Evolutionary conservation across 2,329 filamentous ascomycete species (phyloP).

Genomic region (Corinectria fuckeliana): DNA sequence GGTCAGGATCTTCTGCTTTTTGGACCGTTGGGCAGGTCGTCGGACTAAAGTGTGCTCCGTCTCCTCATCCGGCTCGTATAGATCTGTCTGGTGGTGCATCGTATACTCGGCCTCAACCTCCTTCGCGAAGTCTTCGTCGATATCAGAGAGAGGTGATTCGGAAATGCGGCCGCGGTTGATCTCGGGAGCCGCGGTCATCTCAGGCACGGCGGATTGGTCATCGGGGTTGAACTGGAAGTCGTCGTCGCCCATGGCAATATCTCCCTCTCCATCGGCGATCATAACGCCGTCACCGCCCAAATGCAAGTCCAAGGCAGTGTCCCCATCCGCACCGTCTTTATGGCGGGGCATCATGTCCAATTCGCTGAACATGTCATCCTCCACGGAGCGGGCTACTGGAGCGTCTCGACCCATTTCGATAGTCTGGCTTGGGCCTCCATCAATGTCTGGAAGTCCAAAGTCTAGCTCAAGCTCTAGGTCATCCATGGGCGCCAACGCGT

Average conservation of each 20-base stretch:
- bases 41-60: slow-evolving; percentile 64
- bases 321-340: slow-evolving; percentile 63
- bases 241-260: slow-evolving; percentile 65
- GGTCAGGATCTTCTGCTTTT: slow-evolving; percentile 79
- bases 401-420: slow-evolving; percentile 93
- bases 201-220: slow-evolving; percentile 64
- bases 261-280: slow-evolving; percentile 69
- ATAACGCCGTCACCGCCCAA: slow-evolving; percentile 61
- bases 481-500: slow-evolving; percentile 62
- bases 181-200: slow-evolving; percentile 52
- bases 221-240: slow-evolving; percentile 71
- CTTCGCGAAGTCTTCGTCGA: slow-evolving; percentile 67
- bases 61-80: slow-evolving; percentile 68
- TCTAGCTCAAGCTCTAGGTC: slow-evolving; percentile 78
- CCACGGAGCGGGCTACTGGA: slow-evolving; percentile 68
- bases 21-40: slow-evolving; percentile 74
- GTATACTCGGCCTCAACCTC: slow-evolving; percentile 66
- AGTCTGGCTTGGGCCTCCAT: slow-evolving; percentile 70
- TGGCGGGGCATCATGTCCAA: slow-evolving; percentile 63
- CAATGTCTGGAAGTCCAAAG: slow-evolving; percentile 72
- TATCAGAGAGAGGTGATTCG: slow-evolving; percentile 73
- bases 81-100: slow-evolving; percentile 59
- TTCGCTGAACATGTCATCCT: slow-evolving; percentile 74
- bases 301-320: slow-evolving; percentile 61
- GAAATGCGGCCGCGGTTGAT: slow-evolving; percentile 67